Evolutionary conservation across 2,329 filamentous ascomycete species (phyloP), one percentile per base, ranked within the genome.

Genomic region (Myriangium duriaei): DNA sequence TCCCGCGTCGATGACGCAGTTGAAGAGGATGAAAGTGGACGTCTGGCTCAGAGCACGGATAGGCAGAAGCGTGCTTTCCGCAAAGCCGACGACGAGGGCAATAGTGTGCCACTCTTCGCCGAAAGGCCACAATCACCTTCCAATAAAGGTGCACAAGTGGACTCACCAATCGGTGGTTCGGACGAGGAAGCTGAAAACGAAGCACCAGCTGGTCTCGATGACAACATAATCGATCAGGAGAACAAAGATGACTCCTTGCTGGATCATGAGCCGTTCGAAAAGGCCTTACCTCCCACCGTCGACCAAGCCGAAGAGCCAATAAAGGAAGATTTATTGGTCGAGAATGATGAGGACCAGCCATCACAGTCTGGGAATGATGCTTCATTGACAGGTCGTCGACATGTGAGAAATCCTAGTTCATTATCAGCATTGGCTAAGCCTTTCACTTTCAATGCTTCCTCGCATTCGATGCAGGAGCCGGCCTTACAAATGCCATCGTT

Each of bases 101-200:
- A 92, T 49, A 72, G 79, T 34, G 76, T 88, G 15, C 79, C 81
- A 14, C 67, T 75, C 36, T 93, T 92, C 56, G 83, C 84, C 6
- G 60, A 61, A 40, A 63, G 65, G 43, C 43, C 43, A 2, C n/a
- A 24, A 6, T 35, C 37, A 5, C 31, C 37, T 11, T 14, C 12
- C 11, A 28, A 15, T 14, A 29, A 28, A 9, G 19, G 11, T 4
- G 35, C 18, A 13, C 26, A 14, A 28, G 34, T 14, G n/a, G n/a
- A n/a, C n/a, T n/a, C n/a, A n/a, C n/a, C n/a, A n/a, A 18, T 30
- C 12, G 28, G 17, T 19, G 9, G 26, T 12, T 5, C 11, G 11
- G 13, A 16, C 2, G 16, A 18, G 10, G 35, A 37, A 11, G 26
- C 12, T n/a, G 16, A 30, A 29, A 18, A 37, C 11, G 35, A 21